Conservation (phyloP, 1,139 yeast genomes). For the Yamadazyma siamensis region DNA sequence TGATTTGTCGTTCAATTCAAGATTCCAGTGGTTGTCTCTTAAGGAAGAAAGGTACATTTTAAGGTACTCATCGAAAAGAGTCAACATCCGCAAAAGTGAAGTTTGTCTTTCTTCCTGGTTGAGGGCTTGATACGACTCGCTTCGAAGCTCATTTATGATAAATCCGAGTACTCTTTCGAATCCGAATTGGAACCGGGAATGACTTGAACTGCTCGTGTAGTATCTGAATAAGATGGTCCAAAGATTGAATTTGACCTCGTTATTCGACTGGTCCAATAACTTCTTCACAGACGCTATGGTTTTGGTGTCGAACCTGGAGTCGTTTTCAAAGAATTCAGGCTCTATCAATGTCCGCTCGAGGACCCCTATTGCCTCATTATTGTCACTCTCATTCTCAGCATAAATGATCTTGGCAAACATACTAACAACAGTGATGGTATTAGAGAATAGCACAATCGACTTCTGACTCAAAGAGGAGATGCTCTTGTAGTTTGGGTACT, state of each 20-base stretch:
- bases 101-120: constrained; percentile 13
- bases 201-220: constrained; percentile 44
- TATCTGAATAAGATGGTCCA: constrained; percentile 74
- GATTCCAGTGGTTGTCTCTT: constrained; percentile 20
- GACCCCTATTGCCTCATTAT: constrained; percentile 47
- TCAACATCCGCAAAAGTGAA: constrained; percentile 26
- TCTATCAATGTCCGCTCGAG: constrained; percentile 52
- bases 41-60: constrained; percentile 20
- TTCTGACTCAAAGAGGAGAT: constrained; percentile 57
- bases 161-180: constrained; percentile 45
- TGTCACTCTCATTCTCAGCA: constrained; percentile 31
- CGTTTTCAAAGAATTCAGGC: constrained; percentile 4
- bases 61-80: constrained; percentile 31
- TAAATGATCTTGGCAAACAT: constrained; percentile 60
- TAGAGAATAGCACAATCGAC: constrained; percentile 57
- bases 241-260: constrained; percentile 63
- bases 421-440: constrained; percentile 63
- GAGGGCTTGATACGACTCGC: constrained; percentile 11
- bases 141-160: constrained; percentile 20
- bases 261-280: constrained; percentile 61
- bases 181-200: constrained; percentile 47
- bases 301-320: constrained; percentile 14
- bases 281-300: constrained; percentile 47
- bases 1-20: constrained; percentile 8
- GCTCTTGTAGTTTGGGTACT: constrained; percentile 54